phyloP scores from a whole-genome alignment of 225 moss, liverwort and hornwort species.

The Polytrichum formosum region DNA sequence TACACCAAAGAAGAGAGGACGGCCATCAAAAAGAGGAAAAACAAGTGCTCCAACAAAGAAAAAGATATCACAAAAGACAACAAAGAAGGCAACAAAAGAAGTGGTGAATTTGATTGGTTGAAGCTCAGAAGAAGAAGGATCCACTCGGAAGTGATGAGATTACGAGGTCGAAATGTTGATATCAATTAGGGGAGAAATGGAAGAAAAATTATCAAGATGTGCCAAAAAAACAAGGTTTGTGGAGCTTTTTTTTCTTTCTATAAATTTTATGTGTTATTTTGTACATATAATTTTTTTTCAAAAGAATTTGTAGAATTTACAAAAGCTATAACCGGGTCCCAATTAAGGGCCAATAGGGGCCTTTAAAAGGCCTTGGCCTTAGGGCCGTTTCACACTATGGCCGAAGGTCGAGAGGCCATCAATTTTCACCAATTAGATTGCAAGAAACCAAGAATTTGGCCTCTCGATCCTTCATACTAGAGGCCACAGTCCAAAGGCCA shows the following conservation, averaged over 20 bases:
- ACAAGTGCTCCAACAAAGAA: not conserved
- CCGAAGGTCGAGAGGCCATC: too few relatives aligned
- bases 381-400: too few relatives aligned
- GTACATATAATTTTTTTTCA: too few relatives aligned
- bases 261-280: too few relatives aligned
- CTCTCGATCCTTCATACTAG: too few relatives aligned
- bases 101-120: not conserved
- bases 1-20: constrained; percentile 7
- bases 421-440: too few relatives aligned
- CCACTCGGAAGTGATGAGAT: not conserved
- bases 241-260: not conserved
- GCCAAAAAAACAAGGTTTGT: constrained; percentile 3
- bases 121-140: not conserved
- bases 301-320: too few relatives aligned
- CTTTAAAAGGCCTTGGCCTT: too few relatives aligned
- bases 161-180: constrained; percentile 1
- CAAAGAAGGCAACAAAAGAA: constrained; percentile 4
- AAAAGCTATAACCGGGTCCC: too few relatives aligned
- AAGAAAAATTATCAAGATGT: not conserved
- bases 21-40: not conserved
- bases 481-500: too few relatives aligned
- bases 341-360: too few relatives aligned
- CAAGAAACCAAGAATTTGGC: too few relatives aligned
- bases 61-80: not conserved
- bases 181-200: not conserved